Evolutionary conservation across 1,284 basidiomycete species (phyloP), one percentile per base, ranked within the genome.

Genomic region (Heterobasidion irregulare): DNA sequence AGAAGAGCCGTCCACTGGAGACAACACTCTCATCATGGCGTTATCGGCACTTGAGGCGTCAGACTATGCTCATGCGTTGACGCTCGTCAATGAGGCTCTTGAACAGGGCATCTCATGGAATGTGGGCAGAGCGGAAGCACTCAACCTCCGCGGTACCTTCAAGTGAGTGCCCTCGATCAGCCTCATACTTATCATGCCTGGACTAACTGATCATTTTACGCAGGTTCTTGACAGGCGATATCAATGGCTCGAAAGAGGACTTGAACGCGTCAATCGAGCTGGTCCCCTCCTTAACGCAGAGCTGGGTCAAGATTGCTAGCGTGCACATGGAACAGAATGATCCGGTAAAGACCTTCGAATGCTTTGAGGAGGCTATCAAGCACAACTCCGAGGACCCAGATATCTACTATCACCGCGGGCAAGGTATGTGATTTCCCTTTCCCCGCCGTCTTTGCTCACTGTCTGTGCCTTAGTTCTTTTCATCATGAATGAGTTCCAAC

Each of bases 371-470:
- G 58, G 97, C 97, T 1, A 89, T 95, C 65, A 78, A 82, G 67
- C 82, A 90, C 62, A 86, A 98, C 66, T 70, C 87, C 6, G 75
- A 86, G 53, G 94, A 99, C 72, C 87, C 96, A 0, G 97, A 99
- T 71, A 94, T 98, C 59, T 99, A 94, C 77, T 99, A 99, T 74
- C 97, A 99, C 73, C 92, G 96, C 62, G 97, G 96, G 41, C 97
- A 99, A 77, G 89, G 90, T 88, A 53, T 55, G 75, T 54, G 8
- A 8, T 45, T n/a, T 53, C 43, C 2, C 33, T 51, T 38, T 26
- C n/a, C 7, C 52, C 26, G 36, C n/a, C 32, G 7, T 51, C 44
- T 16, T 53, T 32, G n/a, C 15, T 32, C 12, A 52, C 54, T 54
- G 15, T 53, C 19, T 32, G 15, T n/a, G 8, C 45, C 13, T 55